Percentiles rank a stretch among this genome's conserved stretches.
phyloP scores from a whole-genome alignment of 2,329 filamentous ascomycete genomes.

The Phaeosphaeriaceae sp. region DNA sequence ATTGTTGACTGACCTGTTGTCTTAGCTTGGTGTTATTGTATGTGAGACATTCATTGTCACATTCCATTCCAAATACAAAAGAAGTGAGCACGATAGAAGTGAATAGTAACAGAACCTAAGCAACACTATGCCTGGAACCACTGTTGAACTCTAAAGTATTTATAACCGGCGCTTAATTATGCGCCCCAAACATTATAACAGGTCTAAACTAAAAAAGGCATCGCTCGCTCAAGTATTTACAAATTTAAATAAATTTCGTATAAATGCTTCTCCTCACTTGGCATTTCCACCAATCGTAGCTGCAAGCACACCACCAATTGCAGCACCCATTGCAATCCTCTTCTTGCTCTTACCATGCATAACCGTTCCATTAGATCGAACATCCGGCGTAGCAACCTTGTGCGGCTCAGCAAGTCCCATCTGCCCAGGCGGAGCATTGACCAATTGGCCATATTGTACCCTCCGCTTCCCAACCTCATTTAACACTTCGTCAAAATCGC shows the following conservation, averaged over 20 bases:
- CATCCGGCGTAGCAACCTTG: conserved; percentile 10
- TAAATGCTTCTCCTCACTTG: not conserved
- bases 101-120: too few relatives aligned
- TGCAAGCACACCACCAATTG: conserved; percentile 20
- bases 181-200: too few relatives aligned
- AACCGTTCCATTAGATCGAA: conserved; percentile 2
- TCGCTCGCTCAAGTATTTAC: not conserved
- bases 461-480: conserved; percentile 25
- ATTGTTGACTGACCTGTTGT: too few relatives aligned
- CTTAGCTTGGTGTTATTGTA: too few relatives aligned
- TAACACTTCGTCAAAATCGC: conserved; percentile 29
- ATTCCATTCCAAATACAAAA: too few relatives aligned
- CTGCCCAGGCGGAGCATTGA: conserved; percentile 19
- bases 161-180: too few relatives aligned
- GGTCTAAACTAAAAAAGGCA: not conserved
- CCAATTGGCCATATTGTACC: conserved; percentile 27
- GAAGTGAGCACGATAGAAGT: too few relatives aligned
- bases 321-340: conserved; percentile 15
- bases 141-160: too few relatives aligned
- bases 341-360: conserved; percentile 3
- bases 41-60: too few relatives aligned
- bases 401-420: conserved; percentile 32
- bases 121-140: too few relatives aligned
- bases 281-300: conserved; percentile 12
- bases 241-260: not conserved